phyloP scores from a whole-genome alignment of 352 stramenopile species.

The Achlya hypogyna region DNA sequence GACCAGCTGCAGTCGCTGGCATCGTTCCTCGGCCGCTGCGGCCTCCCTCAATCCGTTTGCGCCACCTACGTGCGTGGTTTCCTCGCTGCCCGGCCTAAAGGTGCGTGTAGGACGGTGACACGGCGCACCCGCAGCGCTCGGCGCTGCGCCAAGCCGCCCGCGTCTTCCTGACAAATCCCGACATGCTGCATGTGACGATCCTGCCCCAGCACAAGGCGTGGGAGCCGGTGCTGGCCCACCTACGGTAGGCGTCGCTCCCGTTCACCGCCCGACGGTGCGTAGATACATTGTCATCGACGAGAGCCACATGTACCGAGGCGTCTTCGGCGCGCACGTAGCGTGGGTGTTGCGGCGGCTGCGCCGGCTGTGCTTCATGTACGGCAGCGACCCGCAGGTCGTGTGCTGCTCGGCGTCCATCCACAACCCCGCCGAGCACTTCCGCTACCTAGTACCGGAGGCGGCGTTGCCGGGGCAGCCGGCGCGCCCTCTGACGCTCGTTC shows the following conservation, averaged over 20 bases:
- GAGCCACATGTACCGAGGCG: slow-evolving; percentile 92
- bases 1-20: slow-evolving; percentile 92
- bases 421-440: slow-evolving; percentile 90
- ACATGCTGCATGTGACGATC: slow-evolving; percentile 97
- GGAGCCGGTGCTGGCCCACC: slow-evolving; percentile 72
- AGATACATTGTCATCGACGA: slow-evolving; percentile 75
- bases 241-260: slow-evolving; percentile 48
- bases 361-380: slow-evolving; percentile 78
- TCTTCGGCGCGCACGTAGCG: slow-evolving; percentile 78
- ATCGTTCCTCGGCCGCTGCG: slow-evolving; percentile 49
- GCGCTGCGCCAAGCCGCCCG: slow-evolving; percentile 79
- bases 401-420: slow-evolving; percentile 94
- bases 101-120: slow-evolving; percentile 89
- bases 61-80: slow-evolving; percentile 48
- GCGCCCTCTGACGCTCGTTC: slow-evolving; percentile 56
- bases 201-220: slow-evolving; percentile 90
- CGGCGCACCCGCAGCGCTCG: slow-evolving; percentile 78
- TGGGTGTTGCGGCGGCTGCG: slow-evolving; percentile 87
- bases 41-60: slow-evolving; percentile 38
- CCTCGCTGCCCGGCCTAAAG: background rate
- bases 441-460: slow-evolving; percentile 73
- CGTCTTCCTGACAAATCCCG: slow-evolving; percentile 98
- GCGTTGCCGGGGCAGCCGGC: slow-evolving; percentile 19
- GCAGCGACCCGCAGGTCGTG: slow-evolving; percentile 82
- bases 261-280: background rate